These are phyloP conservation scores for Solanum gracilifrons DNA, from an alignment of 257 asterid species.

Conservation along the genomic window DNA sequence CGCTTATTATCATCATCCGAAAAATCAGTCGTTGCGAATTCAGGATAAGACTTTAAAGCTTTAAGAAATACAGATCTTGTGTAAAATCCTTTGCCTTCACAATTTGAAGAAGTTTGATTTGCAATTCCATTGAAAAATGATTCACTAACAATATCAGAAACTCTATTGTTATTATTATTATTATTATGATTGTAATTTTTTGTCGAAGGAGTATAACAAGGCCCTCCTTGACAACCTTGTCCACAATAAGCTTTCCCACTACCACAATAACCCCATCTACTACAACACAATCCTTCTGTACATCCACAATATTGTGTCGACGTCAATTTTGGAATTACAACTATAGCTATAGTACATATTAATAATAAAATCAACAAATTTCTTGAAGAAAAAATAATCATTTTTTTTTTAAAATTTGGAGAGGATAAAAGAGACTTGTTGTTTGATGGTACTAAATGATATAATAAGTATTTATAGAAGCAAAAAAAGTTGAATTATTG, in stretches of 20 bases:
- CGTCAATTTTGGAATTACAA: neutral
- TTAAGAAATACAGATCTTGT: constrained; percentile 32
- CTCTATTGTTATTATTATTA: neutral
- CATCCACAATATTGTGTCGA: constrained; percentile 36
- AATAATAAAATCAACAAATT: neutral
- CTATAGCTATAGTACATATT: neutral
- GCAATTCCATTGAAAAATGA: constrained; percentile 29
- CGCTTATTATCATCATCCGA: constrained; percentile 33
- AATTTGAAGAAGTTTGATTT: constrained; percentile 13
- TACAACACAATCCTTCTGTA: constrained; percentile 26
- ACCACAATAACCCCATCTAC: constrained; percentile 39
- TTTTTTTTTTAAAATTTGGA: neutral
- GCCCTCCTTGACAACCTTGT: constrained; percentile 28
- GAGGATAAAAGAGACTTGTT: neutral
- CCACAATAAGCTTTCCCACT: constrained; percentile 25
- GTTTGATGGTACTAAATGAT: neutral
- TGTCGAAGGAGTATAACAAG: constrained; percentile 11
- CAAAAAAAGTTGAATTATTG: neutral
- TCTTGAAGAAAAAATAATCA: neutral
- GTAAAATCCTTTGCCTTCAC: constrained; percentile 39
- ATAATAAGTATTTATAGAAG: neutral
- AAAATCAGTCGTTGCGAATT: constrained; percentile 20
- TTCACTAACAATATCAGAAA: constrained; percentile 25
- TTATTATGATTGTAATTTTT: neutral
- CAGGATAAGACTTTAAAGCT: constrained; percentile 19